A percentile compares a stretch with the other conserved stretches of the same genome.
Conservation (phyloP, 1,284 basidiomycete genomes). For the Paramarasmius palmivorus region DNA sequence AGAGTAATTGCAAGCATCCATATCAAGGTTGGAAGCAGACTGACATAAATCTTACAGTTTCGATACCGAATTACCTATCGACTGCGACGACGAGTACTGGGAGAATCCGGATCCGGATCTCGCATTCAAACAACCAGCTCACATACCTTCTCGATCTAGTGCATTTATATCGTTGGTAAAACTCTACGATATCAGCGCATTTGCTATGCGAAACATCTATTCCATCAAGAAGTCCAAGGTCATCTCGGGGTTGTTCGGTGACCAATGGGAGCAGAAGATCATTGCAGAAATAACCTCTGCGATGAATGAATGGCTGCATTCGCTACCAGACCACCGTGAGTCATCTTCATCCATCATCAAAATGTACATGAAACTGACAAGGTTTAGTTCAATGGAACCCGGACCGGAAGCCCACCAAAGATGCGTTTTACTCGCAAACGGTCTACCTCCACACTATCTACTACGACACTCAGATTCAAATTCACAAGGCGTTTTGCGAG, state of each 20-base stretch:
- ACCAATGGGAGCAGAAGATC: background rate
- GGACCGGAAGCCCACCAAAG: too few relatives aligned
- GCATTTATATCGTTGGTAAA: slow-evolving; percentile 43
- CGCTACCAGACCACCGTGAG: background rate
- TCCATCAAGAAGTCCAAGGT: background rate
- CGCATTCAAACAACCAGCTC: slow-evolving; percentile 32
- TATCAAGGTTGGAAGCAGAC: background rate
- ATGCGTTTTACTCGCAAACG: too few relatives aligned
- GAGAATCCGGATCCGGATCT: slow-evolving; percentile 21
- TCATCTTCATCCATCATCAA: background rate
- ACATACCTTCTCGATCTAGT: slow-evolving; percentile 30
- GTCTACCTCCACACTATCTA: too few relatives aligned
- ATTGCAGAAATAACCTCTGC: background rate
- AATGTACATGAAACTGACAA: too few relatives aligned
- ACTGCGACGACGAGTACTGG: slow-evolving; percentile 55
- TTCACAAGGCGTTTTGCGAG: too few relatives aligned
- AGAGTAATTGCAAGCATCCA: slow-evolving; percentile 41
- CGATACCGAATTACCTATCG: slow-evolving; percentile 50
- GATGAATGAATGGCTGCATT: background rate
- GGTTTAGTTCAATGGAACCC: too few relatives aligned
- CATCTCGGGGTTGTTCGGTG: background rate
- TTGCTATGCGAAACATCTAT: slow-evolving; percentile 42
- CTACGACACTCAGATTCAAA: too few relatives aligned
- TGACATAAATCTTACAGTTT: slow-evolving; percentile 32
- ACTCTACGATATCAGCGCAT: slow-evolving; percentile 44